Conservation (phyloP, 495 filamentous ascomycete species). For the Tuber calosporum region DNA sequence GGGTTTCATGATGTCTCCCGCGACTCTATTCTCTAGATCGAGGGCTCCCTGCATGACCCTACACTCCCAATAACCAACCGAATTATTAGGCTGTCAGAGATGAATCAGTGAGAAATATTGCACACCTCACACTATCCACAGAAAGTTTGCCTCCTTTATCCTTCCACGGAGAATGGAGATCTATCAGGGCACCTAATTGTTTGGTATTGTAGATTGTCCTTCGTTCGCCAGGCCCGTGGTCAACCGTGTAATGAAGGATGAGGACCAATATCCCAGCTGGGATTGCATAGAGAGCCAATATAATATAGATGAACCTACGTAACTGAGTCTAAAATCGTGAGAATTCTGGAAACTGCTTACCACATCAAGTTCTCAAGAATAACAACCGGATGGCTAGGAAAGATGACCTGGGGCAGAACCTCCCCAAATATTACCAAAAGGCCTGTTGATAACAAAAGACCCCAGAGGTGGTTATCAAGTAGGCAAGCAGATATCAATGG, state of each 20-base stretch:
- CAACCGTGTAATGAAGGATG: conserved; percentile 24
- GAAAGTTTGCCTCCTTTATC: conserved; percentile 24
- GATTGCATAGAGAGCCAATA: conserved; percentile 25
- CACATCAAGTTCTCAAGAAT: conserved; percentile 36
- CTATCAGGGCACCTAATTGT: conserved; percentile 18
- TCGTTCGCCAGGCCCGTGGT: conserved; percentile 7
- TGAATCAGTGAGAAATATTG: not conserved
- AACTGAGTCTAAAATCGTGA: conserved; percentile 7
- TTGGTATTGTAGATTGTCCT: conserved; percentile 22
- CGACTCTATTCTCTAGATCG: conserved; percentile 31
- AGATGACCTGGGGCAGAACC: conserved; percentile 26
- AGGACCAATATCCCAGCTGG: conserved; percentile 29
- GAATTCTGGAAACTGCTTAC: conserved; percentile 9
- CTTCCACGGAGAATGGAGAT: conserved; percentile 12
- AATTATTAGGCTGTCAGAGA: not conserved
- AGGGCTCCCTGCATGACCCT: conserved; percentile 27
- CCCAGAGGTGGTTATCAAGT: conserved; percentile 32
- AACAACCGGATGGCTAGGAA: conserved; percentile 24
- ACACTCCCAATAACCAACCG: not conserved
- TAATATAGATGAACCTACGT: conserved; percentile 26
- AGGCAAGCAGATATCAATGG: conserved; percentile 32
- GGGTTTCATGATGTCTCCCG: conserved; percentile 31
- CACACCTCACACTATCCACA: conserved; percentile 33
- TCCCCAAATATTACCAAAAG: conserved; percentile 30
- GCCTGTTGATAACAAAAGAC: conserved; percentile 28